These are phyloP conservation scores for Neonectria hederae DNA, from an alignment of 2,329 filamentous ascomycete genomes.

Conservation along the genomic window DNA sequence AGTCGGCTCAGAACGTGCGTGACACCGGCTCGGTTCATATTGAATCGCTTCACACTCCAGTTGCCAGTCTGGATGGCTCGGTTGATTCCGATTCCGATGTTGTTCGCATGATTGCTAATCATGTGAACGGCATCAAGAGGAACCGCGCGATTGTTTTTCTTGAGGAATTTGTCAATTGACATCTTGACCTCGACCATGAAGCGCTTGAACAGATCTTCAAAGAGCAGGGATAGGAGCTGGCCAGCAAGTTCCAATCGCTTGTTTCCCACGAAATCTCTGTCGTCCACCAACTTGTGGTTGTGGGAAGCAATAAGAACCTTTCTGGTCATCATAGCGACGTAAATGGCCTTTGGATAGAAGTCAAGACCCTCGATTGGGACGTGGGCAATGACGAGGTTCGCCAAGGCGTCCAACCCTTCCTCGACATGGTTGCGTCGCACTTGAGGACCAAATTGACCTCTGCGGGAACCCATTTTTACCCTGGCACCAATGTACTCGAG, in stretches of 20 bases:
- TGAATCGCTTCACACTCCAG: constrained; percentile 97
- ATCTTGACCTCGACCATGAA: constrained; percentile 90
- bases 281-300: constrained; percentile 89
- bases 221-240: constrained; percentile 90
- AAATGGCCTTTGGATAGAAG: constrained; percentile 96
- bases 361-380: constrained; percentile 91
- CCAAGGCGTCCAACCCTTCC: constrained; percentile 91
- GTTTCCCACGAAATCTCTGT: constrained; percentile 97
- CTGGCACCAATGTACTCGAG: constrained; percentile 89
- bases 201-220: constrained; percentile 98
- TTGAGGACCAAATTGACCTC: constrained; percentile 62
- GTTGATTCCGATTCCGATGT: constrained; percentile 93
- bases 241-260: constrained; percentile 95
- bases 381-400: constrained; percentile 93
- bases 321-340: constrained; percentile 97
- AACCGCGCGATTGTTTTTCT: constrained; percentile 89
- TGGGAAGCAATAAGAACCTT: constrained; percentile 93
- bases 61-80: constrained; percentile 97
- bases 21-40: constrained; percentile 97
- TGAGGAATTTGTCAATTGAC: constrained; percentile 94
- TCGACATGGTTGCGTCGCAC: constrained; percentile 83
- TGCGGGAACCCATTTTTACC: constrained; percentile 85
- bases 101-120: constrained; percentile 83
- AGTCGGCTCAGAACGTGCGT: constrained; percentile 95
- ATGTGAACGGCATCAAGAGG: constrained; percentile 88